A percentile compares a stretch with the other conserved stretches of the same genome.
Conservation (phyloP, 495 filamentous ascomycete species). For the Aspergillus cristatus region DNA sequence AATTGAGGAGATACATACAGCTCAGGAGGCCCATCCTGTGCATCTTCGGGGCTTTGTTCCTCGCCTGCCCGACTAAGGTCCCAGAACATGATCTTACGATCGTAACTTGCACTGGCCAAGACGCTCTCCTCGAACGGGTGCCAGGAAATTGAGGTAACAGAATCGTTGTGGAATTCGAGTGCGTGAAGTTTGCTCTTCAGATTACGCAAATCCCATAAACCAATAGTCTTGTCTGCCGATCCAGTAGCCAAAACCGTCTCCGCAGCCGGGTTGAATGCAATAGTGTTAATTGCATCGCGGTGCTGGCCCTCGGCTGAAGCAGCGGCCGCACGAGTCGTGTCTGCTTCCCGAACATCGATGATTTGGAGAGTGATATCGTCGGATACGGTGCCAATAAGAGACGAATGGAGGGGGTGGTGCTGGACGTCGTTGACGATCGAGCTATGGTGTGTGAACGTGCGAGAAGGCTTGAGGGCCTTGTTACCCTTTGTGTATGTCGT, state of each 20-base stretch:
- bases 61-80: constrained; percentile 84
- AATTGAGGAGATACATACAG: constrained; percentile 49
- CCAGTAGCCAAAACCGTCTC: constrained; percentile 86
- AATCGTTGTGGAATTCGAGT: constrained; percentile 74
- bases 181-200: constrained; percentile 77
- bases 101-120: constrained; percentile 82
- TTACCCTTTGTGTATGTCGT: constrained; percentile 58
- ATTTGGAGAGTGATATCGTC: constrained; percentile 93
- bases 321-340: constrained; percentile 54
- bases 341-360: constrained; percentile 64
- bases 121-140: constrained; percentile 83
- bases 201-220: constrained; percentile 89
- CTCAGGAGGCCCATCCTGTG: constrained; percentile 94
- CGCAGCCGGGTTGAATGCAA: constrained; percentile 83
- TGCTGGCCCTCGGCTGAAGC: constrained; percentile 57
- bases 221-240: constrained; percentile 90
- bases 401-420: constrained; percentile 73
- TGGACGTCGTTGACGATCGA: constrained; percentile 96
- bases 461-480: constrained; percentile 57
- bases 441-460: constrained; percentile 78
- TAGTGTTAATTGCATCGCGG: constrained; percentile 83
- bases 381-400: constrained; percentile 84
- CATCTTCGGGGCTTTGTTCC: constrained; percentile 89
- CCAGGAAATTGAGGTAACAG: constrained; percentile 87
- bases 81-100: constrained; percentile 93